These are phyloP conservation scores for Sugiyamaella castrensis DNA, from an alignment of 1,139 yeast species.

Conservation along the genomic window DNA sequence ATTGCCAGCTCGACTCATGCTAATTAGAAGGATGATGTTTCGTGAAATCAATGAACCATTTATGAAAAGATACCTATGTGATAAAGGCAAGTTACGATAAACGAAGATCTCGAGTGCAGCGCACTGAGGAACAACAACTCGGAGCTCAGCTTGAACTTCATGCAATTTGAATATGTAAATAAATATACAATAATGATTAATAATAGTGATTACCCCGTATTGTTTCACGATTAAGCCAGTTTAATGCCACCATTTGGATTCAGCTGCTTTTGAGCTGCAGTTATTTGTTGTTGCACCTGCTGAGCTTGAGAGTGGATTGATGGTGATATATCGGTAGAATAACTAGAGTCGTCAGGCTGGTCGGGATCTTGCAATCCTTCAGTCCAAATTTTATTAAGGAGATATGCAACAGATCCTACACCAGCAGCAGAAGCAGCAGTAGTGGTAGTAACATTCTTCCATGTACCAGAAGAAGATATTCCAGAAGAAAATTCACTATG, in stretches of 20 bases:
- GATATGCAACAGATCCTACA: slow-evolving; percentile 20
- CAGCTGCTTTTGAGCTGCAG: slow-evolving; percentile 24
- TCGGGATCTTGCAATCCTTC: slow-evolving; percentile 26
- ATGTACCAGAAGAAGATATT: neutral
- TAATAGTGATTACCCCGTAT: no score
- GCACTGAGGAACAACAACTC: no score
- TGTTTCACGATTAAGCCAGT: neutral
- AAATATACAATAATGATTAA: no score
- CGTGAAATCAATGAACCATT: no score
- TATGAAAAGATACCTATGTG: no score
- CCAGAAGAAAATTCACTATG: slow-evolving; percentile 3
- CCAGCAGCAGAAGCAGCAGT: slow-evolving; percentile 23
- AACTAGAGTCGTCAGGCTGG: slow-evolving; percentile 14
- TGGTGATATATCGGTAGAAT: slow-evolving; percentile 10
- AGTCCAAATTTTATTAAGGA: slow-evolving; percentile 23
- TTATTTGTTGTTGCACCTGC: slow-evolving; percentile 24
- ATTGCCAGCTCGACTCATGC: no score
- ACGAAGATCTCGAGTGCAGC: no score
- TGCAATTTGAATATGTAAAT: no score
- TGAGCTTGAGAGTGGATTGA: slow-evolving; percentile 25
- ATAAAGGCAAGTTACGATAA: no score
- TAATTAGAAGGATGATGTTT: no score
- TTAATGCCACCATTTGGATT: slow-evolving; percentile 37
- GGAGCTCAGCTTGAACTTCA: no score
- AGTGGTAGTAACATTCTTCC: slow-evolving; percentile 17